These are phyloP conservation scores for Micractinium conductrix DNA, from an alignment of 139 green algal species.

Conservation along the genomic window DNA sequence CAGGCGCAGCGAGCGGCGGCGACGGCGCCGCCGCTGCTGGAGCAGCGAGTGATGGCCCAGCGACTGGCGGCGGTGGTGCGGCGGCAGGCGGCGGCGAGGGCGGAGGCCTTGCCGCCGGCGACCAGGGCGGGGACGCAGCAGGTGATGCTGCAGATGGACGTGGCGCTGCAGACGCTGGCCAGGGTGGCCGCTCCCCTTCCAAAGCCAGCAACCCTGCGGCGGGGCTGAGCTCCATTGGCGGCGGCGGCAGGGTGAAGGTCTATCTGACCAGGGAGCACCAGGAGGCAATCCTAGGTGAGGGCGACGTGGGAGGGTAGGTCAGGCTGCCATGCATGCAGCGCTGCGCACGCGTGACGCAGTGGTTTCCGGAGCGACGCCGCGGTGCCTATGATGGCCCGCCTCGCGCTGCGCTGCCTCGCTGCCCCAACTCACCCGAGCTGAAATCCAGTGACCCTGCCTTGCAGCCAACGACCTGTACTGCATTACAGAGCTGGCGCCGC, in stretches of 20 bases:
- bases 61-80: too few species aligned
- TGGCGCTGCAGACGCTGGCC: background rate
- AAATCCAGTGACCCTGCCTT: too few species aligned
- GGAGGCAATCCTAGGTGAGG: conserved; percentile 30
- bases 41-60: background rate
- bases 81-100: background rate
- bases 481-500: too few species aligned
- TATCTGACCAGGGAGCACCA: conserved; percentile 31
- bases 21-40: background rate
- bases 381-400: too few species aligned
- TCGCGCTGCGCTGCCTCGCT: too few species aligned
- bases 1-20: background rate
- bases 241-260: conserved; percentile 25
- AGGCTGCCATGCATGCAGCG: too few species aligned
- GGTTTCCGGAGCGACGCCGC: too few species aligned
- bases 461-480: too few species aligned
- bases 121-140: background rate
- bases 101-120: background rate
- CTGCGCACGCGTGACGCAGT: too few species aligned
- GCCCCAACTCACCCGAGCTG: too few species aligned
- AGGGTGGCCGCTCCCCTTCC: too few species aligned
- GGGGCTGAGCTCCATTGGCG: background rate
- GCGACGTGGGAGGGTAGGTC: background rate
- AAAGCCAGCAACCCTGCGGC: background rate
- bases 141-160: background rate